Evolutionary conservation across 1,284 basidiomycete genomes (phyloP).

Genomic region (Trichosporon sp.): DNA sequence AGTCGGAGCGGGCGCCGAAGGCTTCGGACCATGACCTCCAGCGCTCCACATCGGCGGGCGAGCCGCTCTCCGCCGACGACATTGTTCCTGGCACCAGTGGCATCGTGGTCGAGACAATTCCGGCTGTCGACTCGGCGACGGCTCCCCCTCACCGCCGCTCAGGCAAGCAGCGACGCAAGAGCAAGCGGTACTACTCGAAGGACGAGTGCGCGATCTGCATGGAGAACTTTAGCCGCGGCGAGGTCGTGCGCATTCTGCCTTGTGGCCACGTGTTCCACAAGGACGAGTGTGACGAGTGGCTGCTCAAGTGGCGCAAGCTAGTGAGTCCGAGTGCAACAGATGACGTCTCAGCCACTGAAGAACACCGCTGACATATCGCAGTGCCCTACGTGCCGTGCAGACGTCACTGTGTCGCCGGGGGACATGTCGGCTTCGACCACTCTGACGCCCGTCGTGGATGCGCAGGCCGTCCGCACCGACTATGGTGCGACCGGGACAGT

Average conservation of each 20-base stretch:
- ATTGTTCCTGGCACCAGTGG: constrained; percentile 8
- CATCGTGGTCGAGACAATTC: constrained; percentile 13
- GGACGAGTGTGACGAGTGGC: constrained; percentile 84
- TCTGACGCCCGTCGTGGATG: constrained; percentile 33
- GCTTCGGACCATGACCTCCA: neutral
- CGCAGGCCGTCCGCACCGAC: constrained; percentile 3
- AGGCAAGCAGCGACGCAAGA: constrained; percentile 30
- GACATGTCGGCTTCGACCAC: constrained; percentile 32
- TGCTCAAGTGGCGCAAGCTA: constrained; percentile 83
- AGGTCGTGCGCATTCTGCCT: constrained; percentile 81
- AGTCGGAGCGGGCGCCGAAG: neutral
- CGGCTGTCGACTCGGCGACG: neutral
- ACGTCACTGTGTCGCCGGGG: constrained; percentile 69
- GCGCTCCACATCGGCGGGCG: neutral
- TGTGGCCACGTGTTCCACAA: constrained; percentile 76
- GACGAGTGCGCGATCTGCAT: constrained; percentile 88
- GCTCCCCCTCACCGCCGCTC: constrained; percentile 13
- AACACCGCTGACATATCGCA: constrained; percentile 47
- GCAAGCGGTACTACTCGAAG: constrained; percentile 53
- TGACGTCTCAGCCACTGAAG: neutral
- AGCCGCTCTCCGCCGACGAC: neutral
- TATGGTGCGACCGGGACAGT: constrained; percentile 20
- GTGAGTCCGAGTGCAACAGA: constrained; percentile 66
- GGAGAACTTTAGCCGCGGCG: constrained; percentile 77
- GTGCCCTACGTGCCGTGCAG: constrained; percentile 87